Evolutionary conservation across 1,139 yeast genomes (phyloP).

Genomic region (Meyerozyma athensensis): DNA sequence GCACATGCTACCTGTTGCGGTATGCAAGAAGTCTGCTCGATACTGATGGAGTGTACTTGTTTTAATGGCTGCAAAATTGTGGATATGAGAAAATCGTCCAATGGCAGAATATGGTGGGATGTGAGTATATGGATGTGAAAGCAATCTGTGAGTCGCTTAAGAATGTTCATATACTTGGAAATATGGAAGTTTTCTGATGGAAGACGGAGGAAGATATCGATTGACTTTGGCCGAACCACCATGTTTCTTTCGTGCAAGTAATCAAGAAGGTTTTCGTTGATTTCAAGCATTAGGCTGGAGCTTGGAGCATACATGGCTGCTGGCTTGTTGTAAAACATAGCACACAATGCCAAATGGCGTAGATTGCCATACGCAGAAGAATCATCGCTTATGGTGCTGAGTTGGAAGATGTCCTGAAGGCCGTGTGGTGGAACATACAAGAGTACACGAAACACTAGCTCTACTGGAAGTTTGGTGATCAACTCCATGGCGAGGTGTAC

Average conservation of each 20-base stretch:
- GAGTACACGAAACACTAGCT: too few species aligned
- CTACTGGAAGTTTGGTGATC: too few species aligned
- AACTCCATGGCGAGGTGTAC: too few species aligned
- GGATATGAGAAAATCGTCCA: neutral
- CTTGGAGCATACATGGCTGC: neutral
- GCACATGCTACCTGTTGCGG: neutral
- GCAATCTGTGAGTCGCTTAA: neutral
- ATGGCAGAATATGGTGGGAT: neutral
- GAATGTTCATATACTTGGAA: neutral
- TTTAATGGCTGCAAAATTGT: neutral
- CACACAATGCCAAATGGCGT: neutral
- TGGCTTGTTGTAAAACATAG: neutral
- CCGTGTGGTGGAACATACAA: too few species aligned
- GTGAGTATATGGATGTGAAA: neutral
- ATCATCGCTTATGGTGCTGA: neutral
- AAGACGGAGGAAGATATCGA: neutral
- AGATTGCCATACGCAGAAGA: neutral
- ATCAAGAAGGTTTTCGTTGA: neutral
- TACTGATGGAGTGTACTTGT: neutral
- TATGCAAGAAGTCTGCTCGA: neutral
- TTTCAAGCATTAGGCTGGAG: neutral
- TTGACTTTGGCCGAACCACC: neutral
- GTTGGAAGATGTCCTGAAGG: neutral
- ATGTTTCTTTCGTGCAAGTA: neutral
- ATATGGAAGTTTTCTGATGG: neutral